A percentile compares a stretch with the other conserved stretches of the same genome.
Conservation (phyloP, 805 yeast genomes). For the Alloascoidea africana region DNA sequence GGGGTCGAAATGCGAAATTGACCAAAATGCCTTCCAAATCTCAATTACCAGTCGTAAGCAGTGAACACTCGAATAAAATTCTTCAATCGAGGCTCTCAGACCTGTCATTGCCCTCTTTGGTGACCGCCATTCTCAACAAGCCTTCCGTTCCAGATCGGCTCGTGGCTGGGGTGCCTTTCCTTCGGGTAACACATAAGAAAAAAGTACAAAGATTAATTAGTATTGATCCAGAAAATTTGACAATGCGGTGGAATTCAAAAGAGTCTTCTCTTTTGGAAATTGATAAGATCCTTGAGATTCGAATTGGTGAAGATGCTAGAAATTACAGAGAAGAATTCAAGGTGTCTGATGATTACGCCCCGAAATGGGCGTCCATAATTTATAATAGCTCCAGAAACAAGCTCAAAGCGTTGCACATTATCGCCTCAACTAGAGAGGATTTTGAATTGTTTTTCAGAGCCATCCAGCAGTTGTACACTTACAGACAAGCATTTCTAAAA, state of each 20-base stretch:
- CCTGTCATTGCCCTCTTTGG: background rate
- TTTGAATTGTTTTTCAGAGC: constrained; percentile 41
- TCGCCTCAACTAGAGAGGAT: constrained; percentile 39
- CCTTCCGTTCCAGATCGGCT: constrained; percentile 31
- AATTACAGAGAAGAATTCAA: constrained; percentile 80
- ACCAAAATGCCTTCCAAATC: too few relatives aligned
- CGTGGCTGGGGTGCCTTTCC: constrained; percentile 41
- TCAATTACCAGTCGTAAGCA: too few relatives aligned
- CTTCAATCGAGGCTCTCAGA: too few relatives aligned
- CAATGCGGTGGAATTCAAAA: constrained; percentile 42
- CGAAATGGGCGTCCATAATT: constrained; percentile 69
- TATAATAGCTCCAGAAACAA: constrained; percentile 38
- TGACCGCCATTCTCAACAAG: constrained; percentile 9
- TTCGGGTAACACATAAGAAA: constrained; percentile 60
- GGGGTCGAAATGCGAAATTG: too few relatives aligned
- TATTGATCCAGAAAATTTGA: constrained; percentile 39
- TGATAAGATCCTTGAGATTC: constrained; percentile 49
- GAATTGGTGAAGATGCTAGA: constrained; percentile 56
- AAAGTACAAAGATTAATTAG: constrained; percentile 40
- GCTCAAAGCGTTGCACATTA: constrained; percentile 65
- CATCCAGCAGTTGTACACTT: constrained; percentile 35
- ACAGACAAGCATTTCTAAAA: constrained; percentile 46
- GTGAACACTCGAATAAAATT: too few relatives aligned
- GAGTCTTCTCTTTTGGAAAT: constrained; percentile 28
- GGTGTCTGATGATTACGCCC: constrained; percentile 46